A percentile compares a stretch with the other conserved stretches of the same genome.
Evolutionary conservation across 805 yeast species (phyloP).

Genomic region (Schwanniomyces pseudopolymorphus): DNA sequence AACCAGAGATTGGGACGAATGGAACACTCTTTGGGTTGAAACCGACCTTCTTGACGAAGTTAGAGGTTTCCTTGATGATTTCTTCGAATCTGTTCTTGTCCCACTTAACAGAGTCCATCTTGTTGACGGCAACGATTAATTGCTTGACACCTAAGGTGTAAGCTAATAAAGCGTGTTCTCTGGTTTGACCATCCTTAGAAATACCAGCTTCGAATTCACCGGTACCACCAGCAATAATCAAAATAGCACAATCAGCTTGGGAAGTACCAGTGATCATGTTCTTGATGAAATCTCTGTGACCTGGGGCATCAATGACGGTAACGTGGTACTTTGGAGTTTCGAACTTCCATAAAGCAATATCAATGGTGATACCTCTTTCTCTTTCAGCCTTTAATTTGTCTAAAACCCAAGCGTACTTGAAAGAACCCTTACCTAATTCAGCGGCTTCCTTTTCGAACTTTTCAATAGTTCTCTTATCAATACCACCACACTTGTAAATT

Average conservation of each 20-base stretch:
- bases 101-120: slow-evolving; percentile 45
- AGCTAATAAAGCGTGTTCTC: slow-evolving; percentile 80
- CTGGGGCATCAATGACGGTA: slow-evolving; percentile 93
- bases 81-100: slow-evolving; percentile 77
- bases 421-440: background rate
- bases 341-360: slow-evolving; percentile 90
- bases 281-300: slow-evolving; percentile 96
- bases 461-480: slow-evolving; percentile 97
- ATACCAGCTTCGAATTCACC: slow-evolving; percentile 97
- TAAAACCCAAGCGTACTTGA: background rate
- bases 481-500: slow-evolving; percentile 99
- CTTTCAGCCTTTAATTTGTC: slow-evolving; percentile 69
- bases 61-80: slow-evolving; percentile 71
- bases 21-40: slow-evolving; percentile 79
- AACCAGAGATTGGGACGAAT: slow-evolving; percentile 79
- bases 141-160: slow-evolving; percentile 86
- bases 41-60: slow-evolving; percentile 84
- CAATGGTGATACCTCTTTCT: slow-evolving; percentile 96
- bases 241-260: slow-evolving; percentile 90
- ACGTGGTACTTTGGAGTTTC: slow-evolving; percentile 88
- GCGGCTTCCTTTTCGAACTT: slow-evolving; percentile 46
- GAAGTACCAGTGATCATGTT: slow-evolving; percentile 95
- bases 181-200: slow-evolving; percentile 92
- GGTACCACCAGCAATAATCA: slow-evolving; percentile 87
- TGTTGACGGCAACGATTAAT: slow-evolving; percentile 87